phyloP scores from a whole-genome alignment of 2,329 filamentous ascomycete genomes.

The Pestalotiopsis sp. region DNA sequence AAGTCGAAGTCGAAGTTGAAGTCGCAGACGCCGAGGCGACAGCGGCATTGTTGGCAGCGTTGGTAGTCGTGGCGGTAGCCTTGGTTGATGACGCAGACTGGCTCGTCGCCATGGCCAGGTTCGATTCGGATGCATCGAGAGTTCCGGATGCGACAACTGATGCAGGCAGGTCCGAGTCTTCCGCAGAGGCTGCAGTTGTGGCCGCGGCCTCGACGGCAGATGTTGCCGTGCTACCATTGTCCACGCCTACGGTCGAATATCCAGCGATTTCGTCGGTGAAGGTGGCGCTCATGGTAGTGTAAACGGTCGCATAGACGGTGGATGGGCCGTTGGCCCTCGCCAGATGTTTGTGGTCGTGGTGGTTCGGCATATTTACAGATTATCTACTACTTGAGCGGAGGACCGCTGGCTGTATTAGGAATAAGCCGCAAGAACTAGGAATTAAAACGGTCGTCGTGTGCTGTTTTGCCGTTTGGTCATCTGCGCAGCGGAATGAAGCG shows the following conservation, averaged over 20 bases:
- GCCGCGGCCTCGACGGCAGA: conserved; percentile 10
- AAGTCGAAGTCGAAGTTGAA: conserved; percentile 23
- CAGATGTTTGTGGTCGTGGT: conserved; percentile 24
- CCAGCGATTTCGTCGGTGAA: conserved; percentile 44
- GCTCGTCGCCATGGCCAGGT: conserved; percentile 28
- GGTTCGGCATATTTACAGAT: conserved; percentile 20
- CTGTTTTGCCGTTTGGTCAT: conserved; percentile 7
- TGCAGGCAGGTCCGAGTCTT: conserved; percentile 19
- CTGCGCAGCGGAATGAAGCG: conserved; percentile 24
- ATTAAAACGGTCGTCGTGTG: background rate
- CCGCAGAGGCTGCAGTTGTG: background rate
- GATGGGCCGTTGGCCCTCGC: conserved; percentile 17
- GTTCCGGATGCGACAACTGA: conserved; percentile 25
- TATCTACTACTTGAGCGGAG: conserved; percentile 8
- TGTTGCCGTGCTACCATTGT: background rate
- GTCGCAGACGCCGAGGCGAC: conserved; percentile 21
- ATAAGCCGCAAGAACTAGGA: background rate
- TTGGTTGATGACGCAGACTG: conserved; percentile 24
- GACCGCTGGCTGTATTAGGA: conserved; percentile 15
- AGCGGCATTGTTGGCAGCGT: conserved; percentile 20
- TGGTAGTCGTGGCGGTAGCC: conserved; percentile 15
- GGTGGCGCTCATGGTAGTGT: conserved; percentile 39
- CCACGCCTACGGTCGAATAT: conserved; percentile 33
- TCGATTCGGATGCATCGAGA: conserved; percentile 23
- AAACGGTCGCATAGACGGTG: conserved; percentile 38